A percentile compares a stretch with the other conserved stretches of the same genome.
These are phyloP conservation scores for Paradendryphiella salina DNA, from an alignment of 2,329 filamentous ascomycete species.

Conservation along the genomic window DNA sequence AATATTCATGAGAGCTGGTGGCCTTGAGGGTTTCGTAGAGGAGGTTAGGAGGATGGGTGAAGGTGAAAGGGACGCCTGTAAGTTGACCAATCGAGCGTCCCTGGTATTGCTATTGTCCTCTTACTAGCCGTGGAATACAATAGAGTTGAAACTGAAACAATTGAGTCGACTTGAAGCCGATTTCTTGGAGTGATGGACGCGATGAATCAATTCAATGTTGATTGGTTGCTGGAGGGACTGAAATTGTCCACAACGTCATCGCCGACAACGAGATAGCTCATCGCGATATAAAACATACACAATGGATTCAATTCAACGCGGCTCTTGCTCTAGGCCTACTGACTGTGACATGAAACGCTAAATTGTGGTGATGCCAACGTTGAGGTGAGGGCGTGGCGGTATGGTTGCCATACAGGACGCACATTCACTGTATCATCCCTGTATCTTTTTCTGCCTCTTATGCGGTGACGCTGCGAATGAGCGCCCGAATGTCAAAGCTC, in stretches of 20 bases:
- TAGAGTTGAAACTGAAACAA: slow-evolving; percentile 5
- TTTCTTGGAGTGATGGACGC: not conserved
- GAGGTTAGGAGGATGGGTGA: slow-evolving; percentile 16
- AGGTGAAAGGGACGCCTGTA: slow-evolving; percentile 20
- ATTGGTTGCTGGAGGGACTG: slow-evolving; percentile 1
- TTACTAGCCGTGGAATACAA: not conserved
- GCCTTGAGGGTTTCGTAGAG: slow-evolving; percentile 2
- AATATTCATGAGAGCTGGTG: not conserved
- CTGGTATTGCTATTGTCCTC: slow-evolving; percentile 16
- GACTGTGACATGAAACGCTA: too few relatives aligned
- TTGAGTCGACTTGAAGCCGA: not conserved
- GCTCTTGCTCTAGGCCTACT: too few relatives aligned
- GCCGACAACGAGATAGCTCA: not conserved
- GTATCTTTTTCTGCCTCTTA: not conserved
- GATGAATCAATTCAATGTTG: not conserved
- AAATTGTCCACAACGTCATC: not conserved
- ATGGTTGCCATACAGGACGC: not conserved
- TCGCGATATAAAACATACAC: not conserved
- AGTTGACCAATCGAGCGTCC: slow-evolving; percentile 8
- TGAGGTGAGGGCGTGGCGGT: not conserved
- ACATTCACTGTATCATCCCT: not conserved
- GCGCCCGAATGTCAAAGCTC: slow-evolving; percentile 5
- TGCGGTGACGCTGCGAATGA: slow-evolving; percentile 7
- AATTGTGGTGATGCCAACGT: not conserved
- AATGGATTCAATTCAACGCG: too few relatives aligned